Conservation (phyloP, 805 yeast genomes). For the Novakomyces olei region DNA sequence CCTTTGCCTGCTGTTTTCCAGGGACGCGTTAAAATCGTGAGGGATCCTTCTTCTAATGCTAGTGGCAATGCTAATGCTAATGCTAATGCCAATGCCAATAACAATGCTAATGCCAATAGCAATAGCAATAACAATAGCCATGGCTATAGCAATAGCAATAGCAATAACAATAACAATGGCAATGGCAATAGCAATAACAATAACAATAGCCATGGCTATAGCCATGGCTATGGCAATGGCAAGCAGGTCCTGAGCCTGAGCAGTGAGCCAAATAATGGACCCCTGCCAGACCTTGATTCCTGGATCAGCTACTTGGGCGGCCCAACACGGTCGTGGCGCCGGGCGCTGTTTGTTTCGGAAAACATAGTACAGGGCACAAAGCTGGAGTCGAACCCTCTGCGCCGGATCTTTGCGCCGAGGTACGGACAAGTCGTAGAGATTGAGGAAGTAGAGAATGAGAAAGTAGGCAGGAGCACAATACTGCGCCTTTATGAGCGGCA, state of each 20-base stretch:
- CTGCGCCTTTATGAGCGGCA: slow-evolving; percentile 1
- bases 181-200: no score
- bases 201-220: not conserved
- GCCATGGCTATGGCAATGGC: slow-evolving; percentile 9
- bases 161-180: slow-evolving; percentile 6
- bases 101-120: no score
- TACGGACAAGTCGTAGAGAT: slow-evolving; percentile 42
- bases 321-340: slow-evolving; percentile 58
- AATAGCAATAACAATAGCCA: not conserved
- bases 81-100: slow-evolving; percentile 7
- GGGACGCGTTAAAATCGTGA: slow-evolving; percentile 12
- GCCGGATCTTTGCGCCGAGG: slow-evolving; percentile 58
- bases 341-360: slow-evolving; percentile 60
- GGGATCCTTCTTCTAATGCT: not conserved
- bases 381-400: slow-evolving; percentile 59
- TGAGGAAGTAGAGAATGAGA: slow-evolving; percentile 20
- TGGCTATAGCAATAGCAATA: slow-evolving; percentile 3
- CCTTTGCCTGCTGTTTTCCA: no score
- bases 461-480: no score
- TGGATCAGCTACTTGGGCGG: slow-evolving; percentile 83
- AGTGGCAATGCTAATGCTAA: slow-evolving; percentile 5
- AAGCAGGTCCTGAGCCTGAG: slow-evolving; percentile 21
- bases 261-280: slow-evolving; percentile 12
- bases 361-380: slow-evolving; percentile 69
- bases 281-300: slow-evolving; percentile 21